Base-by-base conservation (phyloP, 176 grass and related monocot genomes). In the Eragrostis curvula region DNA sequence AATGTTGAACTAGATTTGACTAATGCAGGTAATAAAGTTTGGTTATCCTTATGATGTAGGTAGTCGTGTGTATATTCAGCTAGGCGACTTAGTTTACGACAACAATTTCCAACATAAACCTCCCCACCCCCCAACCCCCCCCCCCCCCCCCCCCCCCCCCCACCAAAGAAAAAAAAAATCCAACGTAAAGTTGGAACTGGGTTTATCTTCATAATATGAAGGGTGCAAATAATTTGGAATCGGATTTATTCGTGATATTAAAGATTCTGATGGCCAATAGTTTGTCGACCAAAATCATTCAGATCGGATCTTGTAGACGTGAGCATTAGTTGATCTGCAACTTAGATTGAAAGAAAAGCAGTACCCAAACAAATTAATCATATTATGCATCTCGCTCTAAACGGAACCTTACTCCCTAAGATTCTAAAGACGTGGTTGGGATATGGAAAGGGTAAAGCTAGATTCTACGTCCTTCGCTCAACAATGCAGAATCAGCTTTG, bases 401-500 rank as follows among this genome's bases (percentile, higher is more conserved):
- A 41, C 64, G 12, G 48, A 53, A 18, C n/a, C 77, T 67, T 79
- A 79, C 66, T 25, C 64, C 32, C 67, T 79, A 64, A 72, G 75
- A 81, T 81, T 75, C 60, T 46, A 81, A 73, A 36, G 61, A 41
- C 43, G 44, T 60, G 7, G 11, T 28, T 51, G 78, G 20, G 52
- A 49, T 28, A 61, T 69, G 42, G 72, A 77, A 69, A 68, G 11
- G 51, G 17, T 87, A 72, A 56, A 80, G 15, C 3, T 4, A 57
- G 71, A 82, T 66, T 73, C 46, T 23, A 7, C 9, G 18, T 79
- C 76, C 21, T 20, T 71, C 0, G 13, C 32, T 28, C 60, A 46
- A 39, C 25, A 62, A 70, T 56, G 32, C 63, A 53, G 77, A 76
- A 76, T 85, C 69, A 53, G 78, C 73, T 68, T 68, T 80, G 23